These are phyloP conservation scores for Russula ochroleuca DNA, from an alignment of 768 basidiomycete species.

Conservation along the genomic window DNA sequence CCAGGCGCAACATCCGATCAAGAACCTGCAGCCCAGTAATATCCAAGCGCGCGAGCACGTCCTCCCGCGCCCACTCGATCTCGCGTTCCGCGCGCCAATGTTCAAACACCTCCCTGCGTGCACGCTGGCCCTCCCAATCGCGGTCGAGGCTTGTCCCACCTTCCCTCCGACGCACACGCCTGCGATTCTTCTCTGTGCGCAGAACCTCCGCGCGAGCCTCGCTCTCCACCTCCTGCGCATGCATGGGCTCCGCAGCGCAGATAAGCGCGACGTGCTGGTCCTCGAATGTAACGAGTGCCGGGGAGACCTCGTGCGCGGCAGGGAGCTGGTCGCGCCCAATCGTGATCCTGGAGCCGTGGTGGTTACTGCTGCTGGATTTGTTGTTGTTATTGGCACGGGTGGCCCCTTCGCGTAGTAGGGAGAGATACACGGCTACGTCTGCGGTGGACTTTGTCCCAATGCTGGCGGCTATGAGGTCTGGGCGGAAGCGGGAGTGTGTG, in stretches of 20 bases:
- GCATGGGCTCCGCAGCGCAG: conserved; percentile 9
- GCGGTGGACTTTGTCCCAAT: conserved; percentile 60
- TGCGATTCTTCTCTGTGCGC: neutral
- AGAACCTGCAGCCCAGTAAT: conserved; percentile 33
- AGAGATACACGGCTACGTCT: conserved; percentile 68
- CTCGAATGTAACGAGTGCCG: conserved; percentile 16
- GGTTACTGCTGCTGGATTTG: neutral
- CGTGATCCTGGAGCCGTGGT: neutral
- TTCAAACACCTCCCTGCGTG: conserved; percentile 9
- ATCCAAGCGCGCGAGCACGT: conserved; percentile 37
- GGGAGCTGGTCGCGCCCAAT: conserved; percentile 20
- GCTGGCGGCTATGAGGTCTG: conserved; percentile 68
- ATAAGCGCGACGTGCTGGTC: conserved; percentile 8
- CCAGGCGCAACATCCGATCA: conserved; percentile 30
- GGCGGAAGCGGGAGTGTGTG: conserved; percentile 63
- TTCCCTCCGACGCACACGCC: conserved; percentile 8
- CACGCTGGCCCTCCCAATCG: conserved; percentile 25
- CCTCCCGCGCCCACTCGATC: conserved; percentile 31
- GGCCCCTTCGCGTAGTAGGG: conserved; percentile 37
- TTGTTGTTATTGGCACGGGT: neutral
- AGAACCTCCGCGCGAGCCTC: neutral
- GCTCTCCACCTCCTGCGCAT: neutral
- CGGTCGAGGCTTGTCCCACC: conserved; percentile 28
- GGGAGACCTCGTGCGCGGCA: conserved; percentile 19
- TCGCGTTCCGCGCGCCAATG: conserved; percentile 4